Evolutionary conservation across 208 protist genomes (phyloP).

Genomic region (Crithidia expoeki): DNA sequence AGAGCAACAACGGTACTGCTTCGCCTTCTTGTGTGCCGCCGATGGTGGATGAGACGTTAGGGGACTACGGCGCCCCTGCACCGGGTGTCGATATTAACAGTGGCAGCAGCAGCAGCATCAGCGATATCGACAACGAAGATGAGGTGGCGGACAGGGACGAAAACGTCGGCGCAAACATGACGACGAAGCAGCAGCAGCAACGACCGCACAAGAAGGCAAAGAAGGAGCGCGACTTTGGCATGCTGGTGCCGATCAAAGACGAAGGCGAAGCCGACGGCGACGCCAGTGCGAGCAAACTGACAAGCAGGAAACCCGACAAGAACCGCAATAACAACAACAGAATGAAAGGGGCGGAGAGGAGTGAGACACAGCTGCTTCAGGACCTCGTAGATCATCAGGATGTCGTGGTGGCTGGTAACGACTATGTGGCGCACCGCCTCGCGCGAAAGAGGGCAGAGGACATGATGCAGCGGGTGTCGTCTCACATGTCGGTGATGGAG

Average conservation of each 20-base stretch:
- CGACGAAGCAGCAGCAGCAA: neutral
- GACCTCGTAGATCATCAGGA: slow-evolving; percentile 63
- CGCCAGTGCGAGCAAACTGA: neutral
- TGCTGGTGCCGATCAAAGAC: slow-evolving; percentile 28
- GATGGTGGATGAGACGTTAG: slow-evolving; percentile 8
- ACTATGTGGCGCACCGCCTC: slow-evolving; percentile 50
- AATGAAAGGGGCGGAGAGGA: slow-evolving; percentile 9
- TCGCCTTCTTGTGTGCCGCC: slow-evolving; percentile 9
- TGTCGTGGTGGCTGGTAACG: slow-evolving; percentile 40
- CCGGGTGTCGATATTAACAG: slow-evolving; percentile 12
- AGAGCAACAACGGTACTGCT: neutral
- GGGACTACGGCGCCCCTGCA: slow-evolving; percentile 25
- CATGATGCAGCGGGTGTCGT: slow-evolving; percentile 53
- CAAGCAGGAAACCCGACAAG: neutral
- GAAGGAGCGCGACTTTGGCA: slow-evolving; percentile 36
- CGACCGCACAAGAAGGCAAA: neutral
- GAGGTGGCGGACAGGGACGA: neutral
- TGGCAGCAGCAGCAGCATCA: neutral
- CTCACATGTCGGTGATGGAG: slow-evolving; percentile 2
- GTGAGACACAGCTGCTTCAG: slow-evolving; percentile 48
- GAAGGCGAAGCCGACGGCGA: slow-evolving; percentile 7
- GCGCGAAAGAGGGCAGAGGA: slow-evolving; percentile 53
- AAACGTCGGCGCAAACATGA: neutral
- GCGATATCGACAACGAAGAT: slow-evolving; percentile 3
- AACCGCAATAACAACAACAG: neutral